Conservation (phyloP, 1,139 yeast species). For the Eremothecium coryli region DNA sequence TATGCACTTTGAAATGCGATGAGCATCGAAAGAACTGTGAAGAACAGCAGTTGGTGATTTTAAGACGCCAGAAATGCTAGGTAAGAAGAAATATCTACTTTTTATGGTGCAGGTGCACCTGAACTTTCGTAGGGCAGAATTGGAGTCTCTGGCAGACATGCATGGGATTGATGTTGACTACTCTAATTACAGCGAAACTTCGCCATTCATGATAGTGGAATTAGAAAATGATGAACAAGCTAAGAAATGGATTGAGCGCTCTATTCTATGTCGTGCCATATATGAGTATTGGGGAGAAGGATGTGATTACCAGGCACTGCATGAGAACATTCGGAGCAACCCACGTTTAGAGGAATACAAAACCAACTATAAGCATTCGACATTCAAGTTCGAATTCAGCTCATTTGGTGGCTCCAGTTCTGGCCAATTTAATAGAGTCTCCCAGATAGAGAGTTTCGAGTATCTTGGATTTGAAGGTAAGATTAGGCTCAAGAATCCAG, state of each 20-base stretch:
- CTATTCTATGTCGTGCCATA: conserved; percentile 64
- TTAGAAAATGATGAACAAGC: conserved; percentile 64
- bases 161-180: conserved; percentile 51
- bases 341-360: conserved; percentile 19
- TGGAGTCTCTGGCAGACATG: conserved; percentile 72
- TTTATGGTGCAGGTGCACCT: conserved; percentile 80
- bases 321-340: conserved; percentile 39
- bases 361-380: conserved; percentile 32
- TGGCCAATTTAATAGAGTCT: conserved; percentile 41
- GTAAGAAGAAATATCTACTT: conserved; percentile 55
- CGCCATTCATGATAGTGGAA: conserved; percentile 65
- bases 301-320: conserved; percentile 44
- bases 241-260: conserved; percentile 47
- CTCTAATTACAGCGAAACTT: conserved; percentile 44
- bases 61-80: too few species aligned
- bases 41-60: too few species aligned
- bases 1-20: too few species aligned
- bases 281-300: conserved; percentile 86
- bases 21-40: too few species aligned
- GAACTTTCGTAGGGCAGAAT: conserved; percentile 69
- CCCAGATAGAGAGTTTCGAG: conserved; percentile 60
- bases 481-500: conserved; percentile 69
- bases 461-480: conserved; percentile 70
- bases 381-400: conserved; percentile 77
- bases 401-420: conserved; percentile 63